Evolutionary conservation across 2,329 filamentous ascomycete genomes (phyloP).

Genomic region (Pseudogymnoascus sp.): DNA sequence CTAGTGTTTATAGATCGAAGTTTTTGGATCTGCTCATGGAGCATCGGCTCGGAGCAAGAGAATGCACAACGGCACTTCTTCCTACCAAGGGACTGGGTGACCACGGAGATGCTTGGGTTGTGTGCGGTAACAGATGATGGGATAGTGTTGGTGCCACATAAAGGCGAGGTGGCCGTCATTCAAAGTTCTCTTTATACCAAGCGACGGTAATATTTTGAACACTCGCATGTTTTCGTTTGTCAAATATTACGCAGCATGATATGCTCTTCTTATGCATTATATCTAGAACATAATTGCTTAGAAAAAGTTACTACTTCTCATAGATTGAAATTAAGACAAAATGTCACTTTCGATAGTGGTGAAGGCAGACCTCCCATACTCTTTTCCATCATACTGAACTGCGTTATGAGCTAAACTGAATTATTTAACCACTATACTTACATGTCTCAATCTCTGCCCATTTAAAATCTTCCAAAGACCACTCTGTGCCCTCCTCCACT

Average conservation of each 20-base stretch:
- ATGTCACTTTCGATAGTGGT: background rate
- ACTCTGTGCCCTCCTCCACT: conserved; percentile 11
- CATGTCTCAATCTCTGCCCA: background rate
- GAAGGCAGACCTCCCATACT: background rate
- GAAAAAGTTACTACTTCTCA: background rate
- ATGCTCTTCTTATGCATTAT: background rate
- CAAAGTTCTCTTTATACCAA: background rate
- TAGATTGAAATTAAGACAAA: background rate
- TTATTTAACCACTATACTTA: too few relatives aligned
- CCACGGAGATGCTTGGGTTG: background rate
- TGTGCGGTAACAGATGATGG: conserved; percentile 9
- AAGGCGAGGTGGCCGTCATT: conserved; percentile 10
- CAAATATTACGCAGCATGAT: background rate
- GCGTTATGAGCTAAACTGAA: background rate
- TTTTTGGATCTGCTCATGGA: conserved; percentile 10
- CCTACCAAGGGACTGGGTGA: conserved; percentile 11
- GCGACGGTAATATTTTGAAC: background rate
- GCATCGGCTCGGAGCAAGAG: background rate
- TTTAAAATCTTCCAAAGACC: conserved; percentile 7
- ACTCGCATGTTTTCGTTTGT: background rate
- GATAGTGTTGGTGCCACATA: conserved; percentile 1
- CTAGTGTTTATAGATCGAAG: conserved; percentile 10
- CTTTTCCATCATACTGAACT: background rate
- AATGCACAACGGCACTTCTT: conserved; percentile 8
- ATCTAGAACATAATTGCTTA: background rate